Percentiles rank a stretch among this genome's conserved stretches.
These are phyloP conservation scores for Coprinopsis marcescibilis DNA, from an alignment of 768 basidiomycete species.

Conservation along the genomic window DNA sequence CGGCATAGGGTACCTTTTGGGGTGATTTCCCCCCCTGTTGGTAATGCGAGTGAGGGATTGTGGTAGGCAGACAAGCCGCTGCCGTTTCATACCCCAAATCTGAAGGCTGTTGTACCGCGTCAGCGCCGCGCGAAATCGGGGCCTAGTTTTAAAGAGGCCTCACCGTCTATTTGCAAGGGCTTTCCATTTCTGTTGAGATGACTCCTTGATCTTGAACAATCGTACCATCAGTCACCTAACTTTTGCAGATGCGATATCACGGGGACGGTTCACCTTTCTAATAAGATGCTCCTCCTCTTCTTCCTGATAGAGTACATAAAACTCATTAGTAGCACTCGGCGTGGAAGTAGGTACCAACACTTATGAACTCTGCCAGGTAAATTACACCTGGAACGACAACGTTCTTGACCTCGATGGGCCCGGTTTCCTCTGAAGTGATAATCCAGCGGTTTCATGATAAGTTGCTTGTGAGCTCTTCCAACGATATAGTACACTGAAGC, in stretches of 20 bases:
- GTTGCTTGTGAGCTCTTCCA: no score
- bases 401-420: no score
- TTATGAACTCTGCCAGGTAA: slow-evolving; percentile 77
- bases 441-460: no score
- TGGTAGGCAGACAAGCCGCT: not conserved
- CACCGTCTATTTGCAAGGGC: slow-evolving; percentile 64
- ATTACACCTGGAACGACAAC: no score
- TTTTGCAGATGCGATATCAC: slow-evolving; percentile 8
- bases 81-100: slow-evolving; percentile 56
- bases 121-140: not conserved
- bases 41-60: slow-evolving; percentile 3
- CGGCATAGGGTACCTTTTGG: slow-evolving; percentile 62
- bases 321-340: not conserved
- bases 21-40: slow-evolving; percentile 69
- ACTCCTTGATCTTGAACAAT: slow-evolving; percentile 58
- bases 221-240: slow-evolving; percentile 9
- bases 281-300: slow-evolving; percentile 76
- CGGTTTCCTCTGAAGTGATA: no score
- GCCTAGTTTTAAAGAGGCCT: slow-evolving; percentile 23
- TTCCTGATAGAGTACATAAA: slow-evolving; percentile 21
- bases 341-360: slow-evolving; percentile 26
- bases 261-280: slow-evolving; percentile 53
- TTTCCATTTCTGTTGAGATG: slow-evolving; percentile 82
- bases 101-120: slow-evolving; percentile 46
- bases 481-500: no score